phyloP scores from a whole-genome alignment of 225 moss, liverwort and hornwort genomes.

The Pseudisothecium myosuroides region DNA sequence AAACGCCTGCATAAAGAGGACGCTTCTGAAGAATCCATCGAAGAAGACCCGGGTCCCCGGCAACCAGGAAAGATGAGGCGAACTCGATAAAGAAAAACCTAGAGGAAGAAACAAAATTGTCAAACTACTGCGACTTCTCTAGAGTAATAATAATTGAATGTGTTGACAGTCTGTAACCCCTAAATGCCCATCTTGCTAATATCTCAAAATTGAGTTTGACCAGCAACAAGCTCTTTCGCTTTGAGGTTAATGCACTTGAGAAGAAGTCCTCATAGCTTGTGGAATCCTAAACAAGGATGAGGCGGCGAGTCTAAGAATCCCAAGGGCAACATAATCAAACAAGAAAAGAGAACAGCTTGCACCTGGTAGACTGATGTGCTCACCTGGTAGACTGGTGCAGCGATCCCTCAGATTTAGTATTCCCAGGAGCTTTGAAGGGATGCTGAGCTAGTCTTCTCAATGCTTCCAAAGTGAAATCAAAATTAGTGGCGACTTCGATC shows the following conservation, averaged over 20 bases:
- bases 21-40: constrained; percentile 98
- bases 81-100: constrained; percentile 81
- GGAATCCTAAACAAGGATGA: background rate
- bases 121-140: background rate
- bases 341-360: background rate
- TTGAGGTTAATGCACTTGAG: background rate
- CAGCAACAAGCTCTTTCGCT: background rate
- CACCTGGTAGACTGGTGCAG: constrained; percentile 37
- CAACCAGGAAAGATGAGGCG: constrained; percentile 74
- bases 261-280: background rate
- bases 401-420: constrained; percentile 1
- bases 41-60: constrained; percentile 81
- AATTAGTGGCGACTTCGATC: constrained; percentile 73
- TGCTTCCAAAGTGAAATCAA: constrained; percentile 88
- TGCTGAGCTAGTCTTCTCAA: constrained; percentile 65
- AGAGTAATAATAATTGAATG: background rate
- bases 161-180: background rate
- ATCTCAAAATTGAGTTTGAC: background rate
- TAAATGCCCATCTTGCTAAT: background rate
- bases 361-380: constrained; percentile 29
- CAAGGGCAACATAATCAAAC: background rate
- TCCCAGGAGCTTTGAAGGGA: constrained; percentile 25
- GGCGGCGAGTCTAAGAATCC: background rate
- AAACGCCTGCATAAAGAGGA: constrained; percentile 83
- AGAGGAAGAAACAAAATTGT: background rate